Conservation (phyloP, 495 filamentous ascomycete genomes). For the Penicillium lagena region DNA sequence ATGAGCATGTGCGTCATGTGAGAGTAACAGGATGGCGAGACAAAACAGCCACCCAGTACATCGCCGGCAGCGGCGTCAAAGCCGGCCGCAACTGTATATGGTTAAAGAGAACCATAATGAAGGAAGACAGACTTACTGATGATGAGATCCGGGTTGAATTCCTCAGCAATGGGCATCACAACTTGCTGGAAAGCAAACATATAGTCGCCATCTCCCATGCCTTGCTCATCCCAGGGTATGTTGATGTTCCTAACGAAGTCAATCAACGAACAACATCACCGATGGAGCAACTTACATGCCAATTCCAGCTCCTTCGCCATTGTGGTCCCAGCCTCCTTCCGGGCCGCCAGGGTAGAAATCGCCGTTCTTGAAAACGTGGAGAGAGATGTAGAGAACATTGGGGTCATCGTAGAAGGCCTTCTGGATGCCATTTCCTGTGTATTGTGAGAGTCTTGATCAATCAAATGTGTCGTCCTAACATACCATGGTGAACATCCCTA, state of each 20-base stretch:
- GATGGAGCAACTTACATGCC: slow-evolving; percentile 47
- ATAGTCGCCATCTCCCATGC: slow-evolving; percentile 97
- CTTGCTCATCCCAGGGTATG: slow-evolving; percentile 85
- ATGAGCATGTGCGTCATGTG: slow-evolving; percentile 99
- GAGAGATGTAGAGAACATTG: slow-evolving; percentile 90
- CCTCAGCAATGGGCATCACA: slow-evolving; percentile 91
- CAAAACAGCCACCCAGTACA: slow-evolving; percentile 83
- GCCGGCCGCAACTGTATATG: slow-evolving; percentile 68
- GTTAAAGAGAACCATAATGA: slow-evolving; percentile 1
- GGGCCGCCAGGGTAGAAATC: slow-evolving; percentile 78
- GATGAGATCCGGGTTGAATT: slow-evolving; percentile 92
- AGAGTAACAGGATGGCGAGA: slow-evolving; percentile 84
- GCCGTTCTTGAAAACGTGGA: slow-evolving; percentile 82
- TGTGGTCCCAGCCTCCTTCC: slow-evolving; percentile 70
- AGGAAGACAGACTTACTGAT: slow-evolving; percentile 47
- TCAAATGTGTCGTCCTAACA: neutral
- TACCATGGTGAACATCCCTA: slow-evolving; percentile 63
- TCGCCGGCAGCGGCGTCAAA: slow-evolving; percentile 96
- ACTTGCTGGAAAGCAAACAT: slow-evolving; percentile 92
- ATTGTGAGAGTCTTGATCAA: slow-evolving; percentile 11
- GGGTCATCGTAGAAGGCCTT: slow-evolving; percentile 92
- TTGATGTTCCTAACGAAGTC: slow-evolving; percentile 71
- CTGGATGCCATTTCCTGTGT: slow-evolving; percentile 87
- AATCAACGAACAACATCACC: slow-evolving; percentile 1
- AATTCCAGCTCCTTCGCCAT: slow-evolving; percentile 64